Base-by-base conservation (phyloP, 345 rosid species). In the Linum usitatissimum region DNA sequence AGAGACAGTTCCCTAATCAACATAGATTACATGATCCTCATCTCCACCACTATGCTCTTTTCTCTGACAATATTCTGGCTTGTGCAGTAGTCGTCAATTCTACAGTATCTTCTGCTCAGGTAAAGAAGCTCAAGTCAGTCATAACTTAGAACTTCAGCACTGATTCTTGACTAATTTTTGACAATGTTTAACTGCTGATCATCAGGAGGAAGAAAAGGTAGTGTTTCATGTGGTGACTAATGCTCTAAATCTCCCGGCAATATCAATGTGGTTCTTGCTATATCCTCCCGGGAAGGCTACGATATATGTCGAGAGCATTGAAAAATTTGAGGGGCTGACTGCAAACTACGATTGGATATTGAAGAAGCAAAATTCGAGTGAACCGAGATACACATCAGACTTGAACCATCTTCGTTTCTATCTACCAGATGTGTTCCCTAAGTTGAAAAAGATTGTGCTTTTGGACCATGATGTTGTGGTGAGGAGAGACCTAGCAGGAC, bases 1-100 rank as follows among this genome's bases (percentile, higher is more conserved):
- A 81, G 64, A 89, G 94, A 70, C 84, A 66, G 83, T 70, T 92
- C 70, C 81, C 83, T 66, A 76, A 84, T 77, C 85, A 78, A 70
- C 74, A 83, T 53, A 78, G 74, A 54, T 64, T 74, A 67, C 70
- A 75, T 58, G 79, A 87, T 71, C 80, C 73, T 49, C 68, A 71
- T 79, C 68, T 67, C n/a, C 45, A 39, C 60, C 72, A 72, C 56
- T 64, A 59, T 55, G 72, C 53, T 67, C 71, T 68, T 64, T 64
- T 72, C 39, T 63, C 76, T 13, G 76, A 64, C 61, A 72, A 68
- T 42, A 59, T 68, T 17, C 62, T 72, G 28, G 69, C 76, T 31
- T 68, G 62, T 68, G 72, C 76, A 18, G 76, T 72, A 38, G 76
- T 72, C 59, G 69, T 68, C 36, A 72, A 72, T 55, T 72, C 76